These are phyloP conservation scores for Colletotrichum sansevieriae DNA, from an alignment of 2,329 filamentous ascomycete species.

Conservation along the genomic window DNA sequence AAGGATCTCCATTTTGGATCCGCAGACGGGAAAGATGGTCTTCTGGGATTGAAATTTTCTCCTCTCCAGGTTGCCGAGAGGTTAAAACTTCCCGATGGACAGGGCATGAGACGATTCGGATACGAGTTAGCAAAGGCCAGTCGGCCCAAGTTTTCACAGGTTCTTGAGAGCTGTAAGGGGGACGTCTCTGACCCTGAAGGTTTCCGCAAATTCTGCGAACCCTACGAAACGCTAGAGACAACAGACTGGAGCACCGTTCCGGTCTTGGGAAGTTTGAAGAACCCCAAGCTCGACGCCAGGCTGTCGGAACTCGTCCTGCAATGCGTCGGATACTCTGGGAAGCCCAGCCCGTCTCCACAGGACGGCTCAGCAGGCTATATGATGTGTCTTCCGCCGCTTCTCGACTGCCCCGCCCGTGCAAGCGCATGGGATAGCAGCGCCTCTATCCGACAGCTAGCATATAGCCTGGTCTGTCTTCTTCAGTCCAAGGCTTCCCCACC, in stretches of 20 bases:
- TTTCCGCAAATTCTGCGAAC: slow-evolving; percentile 49
- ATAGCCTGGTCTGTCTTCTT: slow-evolving; percentile 56
- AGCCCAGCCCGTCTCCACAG: slow-evolving; percentile 48
- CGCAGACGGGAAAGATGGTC: slow-evolving; percentile 42
- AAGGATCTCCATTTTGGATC: slow-evolving; percentile 66
- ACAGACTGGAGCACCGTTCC: slow-evolving; percentile 36
- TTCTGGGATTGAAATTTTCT: slow-evolving; percentile 45
- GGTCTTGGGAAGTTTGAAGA: slow-evolving; percentile 9
- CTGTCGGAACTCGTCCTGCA: slow-evolving; percentile 56
- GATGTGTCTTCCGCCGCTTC: slow-evolving; percentile 75
- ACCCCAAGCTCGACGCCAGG: slow-evolving; percentile 51
- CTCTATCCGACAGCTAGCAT: slow-evolving; percentile 65
- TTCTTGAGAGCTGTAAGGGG: slow-evolving; percentile 37
- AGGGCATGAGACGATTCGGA: slow-evolving; percentile 50
- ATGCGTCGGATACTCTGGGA: slow-evolving; percentile 48
- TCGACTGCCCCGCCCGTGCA: slow-evolving; percentile 67
- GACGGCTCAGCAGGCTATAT: slow-evolving; percentile 47
- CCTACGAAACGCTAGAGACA: slow-evolving; percentile 46
- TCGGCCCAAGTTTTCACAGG: slow-evolving; percentile 43
- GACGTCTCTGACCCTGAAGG: slow-evolving; percentile 40
- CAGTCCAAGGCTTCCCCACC: slow-evolving; percentile 39
- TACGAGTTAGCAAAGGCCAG: slow-evolving; percentile 52
- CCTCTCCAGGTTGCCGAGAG: slow-evolving; percentile 55
- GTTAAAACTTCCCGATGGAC: slow-evolving; percentile 54
- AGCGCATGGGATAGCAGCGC: slow-evolving; percentile 70